Percentiles rank a stretch among this genome's conserved stretches.
Evolutionary conservation across 148 eudicot species (phyloP).

Genomic region (Pharnaceum exiguum): DNA sequence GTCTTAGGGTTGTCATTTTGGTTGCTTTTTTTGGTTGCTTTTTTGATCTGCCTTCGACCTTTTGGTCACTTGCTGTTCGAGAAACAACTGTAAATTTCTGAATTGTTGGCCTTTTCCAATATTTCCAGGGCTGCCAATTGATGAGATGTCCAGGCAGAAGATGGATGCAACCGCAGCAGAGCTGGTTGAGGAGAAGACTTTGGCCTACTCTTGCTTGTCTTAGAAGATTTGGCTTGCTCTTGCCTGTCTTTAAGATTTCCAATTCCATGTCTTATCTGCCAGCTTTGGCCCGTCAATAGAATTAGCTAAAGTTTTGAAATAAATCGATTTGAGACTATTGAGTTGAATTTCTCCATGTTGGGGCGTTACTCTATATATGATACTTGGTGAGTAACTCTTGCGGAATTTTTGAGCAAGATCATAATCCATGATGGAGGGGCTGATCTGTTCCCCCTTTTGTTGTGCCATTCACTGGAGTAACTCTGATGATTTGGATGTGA

Average conservation of each 20-base stretch:
- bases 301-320: conserved; percentile 52
- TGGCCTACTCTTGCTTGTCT: conserved; percentile 90
- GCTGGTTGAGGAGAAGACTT: conserved; percentile 79
- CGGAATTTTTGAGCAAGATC: not conserved
- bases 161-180: conserved; percentile 88
- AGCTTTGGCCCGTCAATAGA: conserved; percentile 13
- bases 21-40: no score
- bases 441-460: no score
- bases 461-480: no score
- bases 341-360: conserved; percentile 1
- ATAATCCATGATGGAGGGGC: no score
- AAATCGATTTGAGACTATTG: conserved; percentile 29
- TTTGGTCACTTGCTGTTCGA: no score
- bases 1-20: no score
- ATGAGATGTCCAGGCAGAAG: conserved; percentile 78
- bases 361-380: not conserved
- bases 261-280: not conserved
- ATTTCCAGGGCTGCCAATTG: conserved; percentile 74
- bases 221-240: conserved; percentile 6
- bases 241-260: not conserved
- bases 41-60: no score
- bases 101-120: not conserved
- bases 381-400: conserved; percentile 4
- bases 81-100: no score
- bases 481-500: no score